Base-by-base conservation (phyloP, 768 basidiomycete species). In the Auricularia sp. region DNA sequence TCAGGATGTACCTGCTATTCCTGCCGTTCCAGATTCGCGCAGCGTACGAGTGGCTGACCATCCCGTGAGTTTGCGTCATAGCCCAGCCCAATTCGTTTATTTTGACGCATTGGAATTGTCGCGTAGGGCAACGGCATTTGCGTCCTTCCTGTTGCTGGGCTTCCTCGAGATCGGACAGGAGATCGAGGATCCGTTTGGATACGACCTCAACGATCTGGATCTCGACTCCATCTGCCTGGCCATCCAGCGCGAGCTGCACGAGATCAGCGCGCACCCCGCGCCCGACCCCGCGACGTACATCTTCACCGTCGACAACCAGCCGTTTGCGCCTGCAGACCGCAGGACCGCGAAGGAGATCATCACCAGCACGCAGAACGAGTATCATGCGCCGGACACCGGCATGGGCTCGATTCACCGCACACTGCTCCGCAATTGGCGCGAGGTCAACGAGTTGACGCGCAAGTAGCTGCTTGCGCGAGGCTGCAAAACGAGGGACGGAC, bases 151-250 rank as follows among this genome's bases (percentile, higher is more conserved):
- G 53, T 78, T 85, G 44, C 76, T 85, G 39, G 85, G 85, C 43
- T 86, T 87, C 80, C 78, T 87, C 34, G 85, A 87, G 69, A 86
- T 86, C 63, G 84, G 85, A 23, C 84, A 85, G 69, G 85, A 86
- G 70, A 86, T 86, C 84, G 74, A 62, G 54, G 73, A 67, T 10
- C 18, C 21, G 4, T 61, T 61, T 44, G 61, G 12, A 69, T 87
- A 86, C 68, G 85, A 87, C 67, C 70, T 81, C 68, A 87, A 87
- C 68, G 85, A 87, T 77, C 78, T 87, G 36, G 83, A 86, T 71
- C 78, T 90, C 36, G 88, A 90, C 72, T 73, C 77, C 64, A 89
- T 88, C 80, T 87, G 87, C 71, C 74, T 85, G 23, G 74, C 81
- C 34, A 82, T 91, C 67, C 83, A 86, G 68, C 78, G 84, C 39